Percentiles rank a stretch among this genome's conserved stretches.
These are phyloP conservation scores for Goffeauzyma gilvescens DNA, from an alignment of 768 basidiomycete genomes.

Conservation along the genomic window DNA sequence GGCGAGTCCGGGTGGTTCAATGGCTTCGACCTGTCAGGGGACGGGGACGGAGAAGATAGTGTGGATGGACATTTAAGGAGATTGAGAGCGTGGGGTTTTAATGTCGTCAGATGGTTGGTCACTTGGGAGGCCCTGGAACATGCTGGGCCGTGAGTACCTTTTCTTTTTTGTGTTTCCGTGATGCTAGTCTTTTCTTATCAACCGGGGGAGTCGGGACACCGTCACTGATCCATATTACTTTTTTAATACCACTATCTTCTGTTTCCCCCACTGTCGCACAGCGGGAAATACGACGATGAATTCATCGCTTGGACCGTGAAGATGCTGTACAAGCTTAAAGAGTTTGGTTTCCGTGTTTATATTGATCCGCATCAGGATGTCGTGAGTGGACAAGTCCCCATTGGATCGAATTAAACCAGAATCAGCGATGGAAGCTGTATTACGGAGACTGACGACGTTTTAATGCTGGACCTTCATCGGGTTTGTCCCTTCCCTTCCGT, in stretches of 20 bases:
- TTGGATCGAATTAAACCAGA: not conserved
- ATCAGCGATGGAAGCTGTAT: too few relatives aligned
- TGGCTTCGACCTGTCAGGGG: constrained; percentile 60
- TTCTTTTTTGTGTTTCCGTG: too few relatives aligned
- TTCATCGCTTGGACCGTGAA: constrained; percentile 82
- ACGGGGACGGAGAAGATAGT: constrained; percentile 36
- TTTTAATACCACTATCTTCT: not conserved
- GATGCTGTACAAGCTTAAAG: constrained; percentile 72
- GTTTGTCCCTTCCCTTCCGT: not conserved
- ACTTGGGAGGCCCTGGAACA: constrained; percentile 91
- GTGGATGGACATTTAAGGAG: constrained; percentile 49
- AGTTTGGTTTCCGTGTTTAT: constrained; percentile 59
- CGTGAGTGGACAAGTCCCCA: constrained; percentile 38
- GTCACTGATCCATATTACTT: not conserved
- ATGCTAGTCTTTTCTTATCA: not conserved
- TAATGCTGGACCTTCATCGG: not conserved
- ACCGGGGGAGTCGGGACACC: not conserved
- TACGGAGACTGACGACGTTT: too few relatives aligned
- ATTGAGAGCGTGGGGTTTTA: constrained; percentile 83
- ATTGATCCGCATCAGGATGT: constrained; percentile 93
- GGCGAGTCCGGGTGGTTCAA: constrained; percentile 49
- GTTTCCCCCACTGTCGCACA: constrained; percentile 25
- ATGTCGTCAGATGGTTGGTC: constrained; percentile 57
- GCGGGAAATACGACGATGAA: constrained; percentile 72
- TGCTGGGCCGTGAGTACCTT: constrained; percentile 76